Evolutionary conservation across 1,284 basidiomycete species (phyloP).

Genomic region (Xerocomus nothofagi): DNA sequence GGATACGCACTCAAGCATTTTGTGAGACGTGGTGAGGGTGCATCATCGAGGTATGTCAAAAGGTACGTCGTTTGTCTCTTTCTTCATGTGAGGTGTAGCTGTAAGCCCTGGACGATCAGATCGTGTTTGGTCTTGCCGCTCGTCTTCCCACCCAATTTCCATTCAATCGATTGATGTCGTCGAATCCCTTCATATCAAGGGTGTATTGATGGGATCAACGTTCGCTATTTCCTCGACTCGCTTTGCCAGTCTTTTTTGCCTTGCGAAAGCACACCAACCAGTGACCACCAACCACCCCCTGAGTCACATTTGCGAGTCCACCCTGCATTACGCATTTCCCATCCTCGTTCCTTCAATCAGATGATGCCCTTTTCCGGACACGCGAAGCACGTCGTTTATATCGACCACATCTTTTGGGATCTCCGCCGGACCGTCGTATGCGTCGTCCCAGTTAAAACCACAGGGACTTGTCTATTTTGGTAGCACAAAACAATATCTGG

Average conservation of each 20-base stretch:
- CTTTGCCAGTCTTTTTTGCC: slow-evolving; percentile 77
- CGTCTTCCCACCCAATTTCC: too few relatives aligned
- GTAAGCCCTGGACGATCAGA: too few relatives aligned
- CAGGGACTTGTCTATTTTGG: slow-evolving; percentile 84
- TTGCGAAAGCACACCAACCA: slow-evolving; percentile 54
- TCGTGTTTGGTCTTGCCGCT: background rate
- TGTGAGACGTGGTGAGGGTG: slow-evolving; percentile 81
- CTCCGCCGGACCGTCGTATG: slow-evolving; percentile 73
- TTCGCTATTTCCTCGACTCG: slow-evolving; percentile 88
- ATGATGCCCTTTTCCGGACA: background rate
- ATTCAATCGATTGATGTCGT: background rate
- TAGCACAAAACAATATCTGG: slow-evolving; percentile 76
- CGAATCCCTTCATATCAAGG: slow-evolving; percentile 48
- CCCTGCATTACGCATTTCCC: too few relatives aligned
- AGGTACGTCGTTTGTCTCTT: slow-evolving; percentile 46
- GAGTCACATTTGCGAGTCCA: slow-evolving; percentile 22
- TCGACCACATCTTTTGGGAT: slow-evolving; percentile 74
- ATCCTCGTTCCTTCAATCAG: too few relatives aligned
- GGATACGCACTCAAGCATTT: slow-evolving; percentile 86
- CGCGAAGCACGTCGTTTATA: slow-evolving; percentile 57
- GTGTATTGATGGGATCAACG: slow-evolving; percentile 88
- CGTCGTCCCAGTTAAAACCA: slow-evolving; percentile 79
- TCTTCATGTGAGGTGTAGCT: background rate
- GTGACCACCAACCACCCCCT: too few relatives aligned
- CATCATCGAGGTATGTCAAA: slow-evolving; percentile 85